Evolutionary conservation across 2,329 filamentous ascomycete species (phyloP).

Genomic region (Cadophora malorum): DNA sequence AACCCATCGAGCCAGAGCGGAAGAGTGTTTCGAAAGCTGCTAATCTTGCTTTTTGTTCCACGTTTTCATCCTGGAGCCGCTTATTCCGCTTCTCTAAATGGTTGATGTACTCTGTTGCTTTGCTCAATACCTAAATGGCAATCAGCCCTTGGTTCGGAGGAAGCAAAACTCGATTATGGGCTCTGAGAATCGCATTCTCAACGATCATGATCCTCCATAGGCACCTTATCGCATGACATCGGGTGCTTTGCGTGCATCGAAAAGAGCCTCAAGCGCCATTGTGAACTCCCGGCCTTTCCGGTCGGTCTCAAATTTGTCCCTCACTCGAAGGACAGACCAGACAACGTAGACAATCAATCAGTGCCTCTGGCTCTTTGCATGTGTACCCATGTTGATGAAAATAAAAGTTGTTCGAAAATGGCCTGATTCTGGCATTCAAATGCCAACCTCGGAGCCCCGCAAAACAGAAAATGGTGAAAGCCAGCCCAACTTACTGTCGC

Average conservation of each 20-base stretch:
- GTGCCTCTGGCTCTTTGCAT: neutral
- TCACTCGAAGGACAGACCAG: neutral
- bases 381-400: neutral
- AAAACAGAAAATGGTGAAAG: constrained; percentile 1
- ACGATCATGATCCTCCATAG: neutral
- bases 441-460: neutral
- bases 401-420: neutral
- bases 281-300: neutral
- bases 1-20: constrained; percentile 71
- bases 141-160: neutral
- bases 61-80: constrained; percentile 81
- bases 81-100: constrained; percentile 92
- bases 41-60: constrained; percentile 77
- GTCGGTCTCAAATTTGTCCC: neutral
- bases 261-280: neutral
- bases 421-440: constrained; percentile 2
- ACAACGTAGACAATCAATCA: neutral
- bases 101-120: constrained; percentile 94
- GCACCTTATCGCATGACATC: neutral
- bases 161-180: neutral
- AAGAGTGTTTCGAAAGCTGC: constrained; percentile 81
- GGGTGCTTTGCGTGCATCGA: neutral
- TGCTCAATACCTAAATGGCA: constrained; percentile 68
- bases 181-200: neutral
- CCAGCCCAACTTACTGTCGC: constrained; percentile 68